Evolutionary conservation across 2,329 filamentous ascomycete species (phyloP).

Genomic region (Colletotrichum chlorophyti): DNA sequence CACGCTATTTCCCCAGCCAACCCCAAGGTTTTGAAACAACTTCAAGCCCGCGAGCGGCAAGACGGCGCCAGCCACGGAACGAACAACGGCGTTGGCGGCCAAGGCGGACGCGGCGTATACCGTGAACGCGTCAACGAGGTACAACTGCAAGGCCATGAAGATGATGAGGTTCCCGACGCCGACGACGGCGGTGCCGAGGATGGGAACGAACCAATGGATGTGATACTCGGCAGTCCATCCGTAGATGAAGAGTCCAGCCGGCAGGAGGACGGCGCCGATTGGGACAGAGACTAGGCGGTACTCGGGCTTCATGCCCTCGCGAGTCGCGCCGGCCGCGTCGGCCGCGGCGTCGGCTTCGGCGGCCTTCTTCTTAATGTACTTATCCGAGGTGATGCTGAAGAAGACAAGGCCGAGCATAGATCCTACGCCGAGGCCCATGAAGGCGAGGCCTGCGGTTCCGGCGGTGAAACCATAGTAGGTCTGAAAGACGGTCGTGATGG

Average conservation of each 20-base stretch:
- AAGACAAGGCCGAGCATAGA: constrained; percentile 22
- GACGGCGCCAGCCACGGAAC: constrained; percentile 46
- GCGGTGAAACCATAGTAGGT: constrained; percentile 43
- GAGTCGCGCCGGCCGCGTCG: background rate
- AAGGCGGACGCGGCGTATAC: constrained; percentile 58
- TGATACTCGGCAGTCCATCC: constrained; percentile 50
- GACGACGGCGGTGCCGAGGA: constrained; percentile 57
- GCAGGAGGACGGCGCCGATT: constrained; percentile 14
- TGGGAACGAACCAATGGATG: constrained; percentile 65
- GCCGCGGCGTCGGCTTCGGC: constrained; percentile 11
- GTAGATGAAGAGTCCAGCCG: constrained; percentile 35
- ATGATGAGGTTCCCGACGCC: constrained; percentile 52
- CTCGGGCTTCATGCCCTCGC: constrained; percentile 30
- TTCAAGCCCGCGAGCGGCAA: constrained; percentile 28
- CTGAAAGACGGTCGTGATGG: constrained; percentile 54
- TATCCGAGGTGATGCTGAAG: constrained; percentile 25
- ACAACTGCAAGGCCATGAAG: constrained; percentile 64
- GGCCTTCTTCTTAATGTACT: constrained; percentile 18
- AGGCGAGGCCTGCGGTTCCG: constrained; percentile 29
- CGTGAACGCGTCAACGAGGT: constrained; percentile 66
- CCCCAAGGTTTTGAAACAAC: constrained; percentile 28
- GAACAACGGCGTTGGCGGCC: constrained; percentile 67
- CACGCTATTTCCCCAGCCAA: constrained; percentile 33
- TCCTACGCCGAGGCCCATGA: constrained; percentile 26
- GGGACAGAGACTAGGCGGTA: constrained; percentile 27